Base-by-base conservation (phyloP, 495 filamentous ascomycete genomes). In the Parmelia sp. region DNA sequence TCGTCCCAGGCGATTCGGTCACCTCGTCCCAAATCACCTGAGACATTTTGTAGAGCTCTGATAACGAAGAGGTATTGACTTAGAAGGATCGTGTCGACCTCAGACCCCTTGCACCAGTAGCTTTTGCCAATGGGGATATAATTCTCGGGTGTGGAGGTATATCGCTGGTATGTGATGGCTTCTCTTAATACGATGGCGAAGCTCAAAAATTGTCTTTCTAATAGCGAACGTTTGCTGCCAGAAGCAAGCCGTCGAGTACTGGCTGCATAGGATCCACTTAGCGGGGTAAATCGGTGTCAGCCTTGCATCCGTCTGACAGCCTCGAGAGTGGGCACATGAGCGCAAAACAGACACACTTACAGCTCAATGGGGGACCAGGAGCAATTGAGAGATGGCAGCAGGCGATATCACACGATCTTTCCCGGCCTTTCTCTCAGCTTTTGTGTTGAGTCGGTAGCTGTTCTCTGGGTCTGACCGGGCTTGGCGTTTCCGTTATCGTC, bases 21-120 rank as follows among this genome's bases (percentile, higher is more conserved):
- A 68, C 45, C 35, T 63, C 62, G 44, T 68, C 64, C 51, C 42
- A 63, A 42, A 53, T 57, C 59, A 69, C 65, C 65, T 67, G 65
- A 59, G 68, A 58, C 65, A 69, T 69, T 2, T 27, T 67, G 27
- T n/a, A 66, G 51, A 51, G 23, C 42, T 17, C n/a, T 42, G 61
- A 64, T 59, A 49, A 62, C 15, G 27, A 29, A 33, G 25, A 49
- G 8, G 40, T 40, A 27, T 29, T 55, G 19, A 27, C 29, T n/a
- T 25, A 51, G 39, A 42, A 33, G 9, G 27, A 27, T 19, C 40
- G 56, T 37, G n/a, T 33, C 19, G 44, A 15, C 51, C 36, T 56
- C 33, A 37, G 44, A 44, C 56, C 62, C 55, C 39, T 42, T 53
- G 45, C n/a, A 19, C 25, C n/a, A 23, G 44, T 47, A 47, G 44